Evolutionary conservation across 129 eudicot genomes (phyloP), one percentile per base, ranked within the genome.

Genomic region (Arctium minus): DNA sequence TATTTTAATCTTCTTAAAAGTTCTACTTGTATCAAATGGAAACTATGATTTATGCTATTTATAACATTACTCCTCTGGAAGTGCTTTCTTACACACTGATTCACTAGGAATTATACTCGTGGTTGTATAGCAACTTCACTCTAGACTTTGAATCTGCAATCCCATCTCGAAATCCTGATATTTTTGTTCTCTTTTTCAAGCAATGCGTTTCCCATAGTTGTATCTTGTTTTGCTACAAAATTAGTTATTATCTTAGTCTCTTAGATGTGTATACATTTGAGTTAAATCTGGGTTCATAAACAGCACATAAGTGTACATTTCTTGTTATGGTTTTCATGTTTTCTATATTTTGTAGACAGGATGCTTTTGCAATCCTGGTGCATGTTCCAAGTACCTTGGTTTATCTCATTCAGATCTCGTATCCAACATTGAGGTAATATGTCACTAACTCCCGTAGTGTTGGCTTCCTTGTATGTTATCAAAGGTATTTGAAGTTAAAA

Each of bases 291-390:
- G 72, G 22, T 71, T 22, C 78, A 30, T 30, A 29, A 37, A 11
- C 38, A 44, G 64, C 62, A 75, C 65, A 32, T 68, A 39, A 22
- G 8, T 53, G 73, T 75, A 69, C 27, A 12, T 79, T 48, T 53
- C 48, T 81, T 73, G 75, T 78, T 48, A 36, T 79, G 72, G 17
- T 76, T 74, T 75, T 74, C 13, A 32, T 64, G 42, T 12, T 33
- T 44, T 65, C 17, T n/a, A 7, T 71, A 77, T 79, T 70, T 73
- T 89, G 85, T 90, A 96, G 99, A 91, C 99, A 90, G 98, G 99
- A 80, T 96, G 98, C 84, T 96, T 96, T 89, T 96, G 99, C 86
- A 96, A 96, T 86, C 99, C 99, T 73, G 99, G 99, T 42, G 98
- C 99, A 29, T 96, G 99, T 89, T 91, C 99, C 18, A 96, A 93